Base-by-base conservation (phyloP, 179 eudicot species). In the Camellia oleifera region DNA sequence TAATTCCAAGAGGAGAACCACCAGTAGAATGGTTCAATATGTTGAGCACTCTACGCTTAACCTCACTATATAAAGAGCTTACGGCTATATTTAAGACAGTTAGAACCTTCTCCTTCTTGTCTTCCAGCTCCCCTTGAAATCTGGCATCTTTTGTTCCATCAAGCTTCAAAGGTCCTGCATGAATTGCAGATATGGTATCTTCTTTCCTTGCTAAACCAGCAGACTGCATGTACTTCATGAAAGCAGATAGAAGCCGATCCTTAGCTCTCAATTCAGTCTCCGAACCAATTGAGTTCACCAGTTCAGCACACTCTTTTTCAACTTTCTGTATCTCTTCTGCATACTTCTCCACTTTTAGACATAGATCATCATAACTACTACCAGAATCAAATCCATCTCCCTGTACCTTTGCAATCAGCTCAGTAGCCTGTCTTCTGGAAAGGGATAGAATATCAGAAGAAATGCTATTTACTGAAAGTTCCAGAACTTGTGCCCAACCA, bases 391-490 rank as follows among this genome's bases (percentile, higher is more conserved):
- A 83, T 76, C 81, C 84, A 83, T 87, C 91, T 54, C 80, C 83
- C 48, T 79, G 92, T 9, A 79, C 89, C 84, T 89, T 90, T 0
- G 90, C 80, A 79, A 86, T 85, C 75, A 97, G 91, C 75, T 95
- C 99, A 87, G 90, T 84, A 79, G 95, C 98, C 88, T 97, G 95
- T 84, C 92, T 93, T 80, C 93, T 83, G 64, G 97, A 89, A 81
- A 85, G 81, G n/a, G 90, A 83, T 58, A 95, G 87, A 66, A 90
- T 72, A 76, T 94, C 99, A 74, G 97, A 86, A 77, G 97, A 89
- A 79, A 92, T 84, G 63, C 87, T 80, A 84, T 85, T 91, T 76
- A 87, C 75, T 40, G 94, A 90, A 72, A 93, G 85, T 84, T 93
- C 95, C 71, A 97, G 82, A 72, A 91, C 81, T 84, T 97, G 99